These are phyloP conservation scores for Akanthomyces muscarius DNA, from an alignment of 2,329 filamentous ascomycete genomes.

Conservation along the genomic window DNA sequence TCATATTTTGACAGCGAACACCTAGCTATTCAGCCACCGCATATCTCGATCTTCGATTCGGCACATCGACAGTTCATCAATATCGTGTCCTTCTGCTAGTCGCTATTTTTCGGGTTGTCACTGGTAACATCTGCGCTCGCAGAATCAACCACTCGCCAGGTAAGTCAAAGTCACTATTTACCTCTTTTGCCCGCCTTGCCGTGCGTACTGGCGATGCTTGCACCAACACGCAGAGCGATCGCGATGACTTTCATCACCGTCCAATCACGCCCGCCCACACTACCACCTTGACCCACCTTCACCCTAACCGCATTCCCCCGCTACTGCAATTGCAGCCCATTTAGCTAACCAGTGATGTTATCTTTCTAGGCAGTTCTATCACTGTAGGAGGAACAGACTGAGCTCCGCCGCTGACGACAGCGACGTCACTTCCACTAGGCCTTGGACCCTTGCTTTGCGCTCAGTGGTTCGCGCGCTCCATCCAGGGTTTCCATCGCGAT, in stretches of 20 bases:
- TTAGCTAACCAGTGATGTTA: not conserved
- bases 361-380: not conserved
- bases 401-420: conserved; percentile 11
- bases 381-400: not conserved
- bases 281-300: not conserved
- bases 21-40: not conserved
- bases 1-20: not conserved
- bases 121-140: not conserved
- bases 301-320: not conserved
- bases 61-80: not conserved
- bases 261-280: conserved; percentile 2
- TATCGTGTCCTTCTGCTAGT: not conserved
- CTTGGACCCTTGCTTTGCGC: not conserved
- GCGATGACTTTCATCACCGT: conserved; percentile 2
- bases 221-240: not conserved
- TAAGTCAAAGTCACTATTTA: conserved; percentile 8
- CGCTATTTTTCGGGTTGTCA: not conserved
- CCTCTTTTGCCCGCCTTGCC: not conserved
- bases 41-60: not conserved
- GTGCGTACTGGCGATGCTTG: not conserved
- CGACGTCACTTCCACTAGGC: conserved; percentile 4
- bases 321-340: not conserved
- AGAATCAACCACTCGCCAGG: not conserved
- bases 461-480: not conserved
- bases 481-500: conserved; percentile 2